Percentiles rank a stretch among this genome's conserved stretches.
Conservation (phyloP, 306 rosid species). For the Quercus agrifolia region DNA sequence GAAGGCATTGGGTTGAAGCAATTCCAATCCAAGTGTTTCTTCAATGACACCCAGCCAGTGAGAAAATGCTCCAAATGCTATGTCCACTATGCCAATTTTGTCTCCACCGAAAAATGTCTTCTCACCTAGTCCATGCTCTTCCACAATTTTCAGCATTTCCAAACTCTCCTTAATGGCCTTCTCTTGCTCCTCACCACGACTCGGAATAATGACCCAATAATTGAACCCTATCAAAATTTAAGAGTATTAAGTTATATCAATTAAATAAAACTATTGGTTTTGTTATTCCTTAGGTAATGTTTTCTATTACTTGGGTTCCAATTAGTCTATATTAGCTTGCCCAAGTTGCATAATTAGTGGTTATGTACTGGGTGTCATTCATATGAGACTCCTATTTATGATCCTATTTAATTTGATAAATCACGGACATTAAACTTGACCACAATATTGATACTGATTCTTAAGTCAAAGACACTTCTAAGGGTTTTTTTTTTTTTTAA, state of each 20-base stretch:
- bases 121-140: slow-evolving; percentile 18
- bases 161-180: slow-evolving; percentile 9
- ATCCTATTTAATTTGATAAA: too few relatives aligned
- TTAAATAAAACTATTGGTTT: not conserved
- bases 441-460: too few relatives aligned
- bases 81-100: slow-evolving; percentile 27
- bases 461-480: too few relatives aligned
- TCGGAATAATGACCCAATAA: not conserved
- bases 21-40: slow-evolving; percentile 4
- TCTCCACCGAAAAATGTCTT: slow-evolving; percentile 31
- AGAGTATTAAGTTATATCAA: too few relatives aligned
- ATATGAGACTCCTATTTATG: too few relatives aligned
- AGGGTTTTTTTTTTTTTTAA: too few relatives aligned
- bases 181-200: not conserved
- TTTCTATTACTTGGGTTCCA: too few relatives aligned
- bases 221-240: not conserved
- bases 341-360: too few relatives aligned
- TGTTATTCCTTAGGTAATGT: not conserved
- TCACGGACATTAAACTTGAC: too few relatives aligned
- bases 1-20: slow-evolving; percentile 20
- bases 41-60: not conserved
- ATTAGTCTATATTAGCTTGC: too few relatives aligned
- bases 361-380: too few relatives aligned
- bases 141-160: slow-evolving; percentile 21
- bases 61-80: slow-evolving; percentile 25